These are phyloP conservation scores for Rhynchospora pubera DNA, from an alignment of 176 grass and related monocot genomes.

Conservation along the genomic window DNA sequence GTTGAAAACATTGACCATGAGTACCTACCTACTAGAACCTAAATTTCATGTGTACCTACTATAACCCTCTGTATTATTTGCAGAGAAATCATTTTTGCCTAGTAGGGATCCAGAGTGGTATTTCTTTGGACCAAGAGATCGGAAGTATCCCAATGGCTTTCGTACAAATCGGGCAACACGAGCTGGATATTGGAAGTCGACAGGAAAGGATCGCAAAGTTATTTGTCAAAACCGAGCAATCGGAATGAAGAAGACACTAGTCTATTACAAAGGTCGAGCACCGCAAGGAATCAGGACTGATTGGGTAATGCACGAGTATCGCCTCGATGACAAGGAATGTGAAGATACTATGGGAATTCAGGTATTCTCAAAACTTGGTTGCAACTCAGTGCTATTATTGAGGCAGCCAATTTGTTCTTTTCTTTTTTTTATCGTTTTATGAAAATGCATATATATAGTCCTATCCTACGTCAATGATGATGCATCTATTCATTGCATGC, in stretches of 20 bases:
- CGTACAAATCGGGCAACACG: constrained; percentile 87
- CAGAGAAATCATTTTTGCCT: constrained; percentile 96
- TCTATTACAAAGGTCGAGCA: constrained; percentile 91
- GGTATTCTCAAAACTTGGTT: constrained; percentile 22
- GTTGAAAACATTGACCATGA: neutral
- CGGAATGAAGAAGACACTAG: constrained; percentile 99
- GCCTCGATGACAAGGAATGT: constrained; percentile 89
- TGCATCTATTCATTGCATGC: neutral
- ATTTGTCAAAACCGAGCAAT: constrained; percentile 55
- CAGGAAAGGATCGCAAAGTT: constrained; percentile 86
- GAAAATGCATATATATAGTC: neutral
- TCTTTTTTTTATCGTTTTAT: neutral
- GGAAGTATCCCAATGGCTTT: constrained; percentile 88
- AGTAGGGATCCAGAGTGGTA: constrained; percentile 99
- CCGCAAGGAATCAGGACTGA: constrained; percentile 86
- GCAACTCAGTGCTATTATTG: neutral
- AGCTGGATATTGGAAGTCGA: constrained; percentile 97
- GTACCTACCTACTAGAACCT: neutral
- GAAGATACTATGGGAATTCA: constrained; percentile 78
- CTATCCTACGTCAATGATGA: neutral
- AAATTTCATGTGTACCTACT: too few relatives aligned
- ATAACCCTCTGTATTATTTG: neutral
- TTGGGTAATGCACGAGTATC: constrained; percentile 99
- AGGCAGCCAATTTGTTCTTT: neutral
- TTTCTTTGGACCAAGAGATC: constrained; percentile 85